A percentile compares a stretch with the other conserved stretches of the same genome.
phyloP scores from a whole-genome alignment of 2,329 filamentous ascomycete genomes.

The Penicillium sp. region DNA sequence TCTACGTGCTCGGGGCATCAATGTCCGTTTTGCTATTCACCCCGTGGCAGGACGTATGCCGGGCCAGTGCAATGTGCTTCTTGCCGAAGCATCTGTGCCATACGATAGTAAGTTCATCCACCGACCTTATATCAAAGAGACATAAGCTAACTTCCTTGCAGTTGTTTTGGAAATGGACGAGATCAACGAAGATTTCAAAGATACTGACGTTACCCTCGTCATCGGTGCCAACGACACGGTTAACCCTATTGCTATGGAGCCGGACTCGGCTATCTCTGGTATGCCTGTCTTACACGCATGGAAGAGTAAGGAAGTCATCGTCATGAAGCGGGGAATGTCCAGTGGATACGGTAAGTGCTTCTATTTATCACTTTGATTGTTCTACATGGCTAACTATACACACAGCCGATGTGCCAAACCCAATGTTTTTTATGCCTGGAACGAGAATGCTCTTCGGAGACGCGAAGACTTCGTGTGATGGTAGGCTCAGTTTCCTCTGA shows the following conservation, averaged over 20 bases:
- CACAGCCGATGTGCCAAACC: conserved; percentile 81
- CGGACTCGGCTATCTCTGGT: conserved; percentile 79
- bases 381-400: conserved; percentile 6
- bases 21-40: conserved; percentile 85
- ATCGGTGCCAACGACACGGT: conserved; percentile 93
- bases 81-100: conserved; percentile 83
- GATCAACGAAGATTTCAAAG: conserved; percentile 86
- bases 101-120: conserved; percentile 64
- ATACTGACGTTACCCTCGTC: conserved; percentile 82
- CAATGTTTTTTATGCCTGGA: conserved; percentile 89
- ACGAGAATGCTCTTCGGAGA: conserved; percentile 93
- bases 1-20: conserved; percentile 72
- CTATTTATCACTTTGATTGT: background rate
- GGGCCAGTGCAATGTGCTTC: conserved; percentile 85
- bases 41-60: conserved; percentile 91
- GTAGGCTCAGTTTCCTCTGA: conserved; percentile 44
- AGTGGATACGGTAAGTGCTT: conserved; percentile 72
- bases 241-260: conserved; percentile 83
- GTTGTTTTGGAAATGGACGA: conserved; percentile 93
- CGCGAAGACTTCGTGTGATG: conserved; percentile 79
- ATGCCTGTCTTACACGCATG: conserved; percentile 92
- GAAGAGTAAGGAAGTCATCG: conserved; percentile 90
- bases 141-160: conserved; percentile 22
- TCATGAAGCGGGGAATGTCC: conserved; percentile 90
- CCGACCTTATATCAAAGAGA: background rate